These are phyloP conservation scores for Kwoniella dejecticola DNA, from an alignment of 768 basidiomycete species.

Conservation along the genomic window DNA sequence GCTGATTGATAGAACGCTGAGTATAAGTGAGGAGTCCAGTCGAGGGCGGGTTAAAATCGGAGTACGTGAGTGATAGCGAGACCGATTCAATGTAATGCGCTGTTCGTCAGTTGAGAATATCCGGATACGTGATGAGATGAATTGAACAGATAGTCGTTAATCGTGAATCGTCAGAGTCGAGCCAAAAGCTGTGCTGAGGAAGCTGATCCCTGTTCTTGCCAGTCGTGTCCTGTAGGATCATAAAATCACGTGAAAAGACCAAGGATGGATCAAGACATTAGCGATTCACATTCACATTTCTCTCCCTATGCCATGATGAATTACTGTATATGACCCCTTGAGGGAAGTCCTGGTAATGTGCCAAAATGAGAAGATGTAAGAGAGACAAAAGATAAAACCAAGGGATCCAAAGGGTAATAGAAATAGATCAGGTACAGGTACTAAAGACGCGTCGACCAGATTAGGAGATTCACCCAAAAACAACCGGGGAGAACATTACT, in stretches of 20 bases:
- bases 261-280: too few relatives aligned
- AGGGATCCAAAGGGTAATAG: not conserved
- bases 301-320: not conserved
- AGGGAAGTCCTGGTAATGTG: not conserved
- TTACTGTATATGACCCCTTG: too few relatives aligned
- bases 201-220: too few relatives aligned
- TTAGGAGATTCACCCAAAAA: conserved; percentile 3
- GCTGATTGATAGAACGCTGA: not conserved
- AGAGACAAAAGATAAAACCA: conserved; percentile 4
- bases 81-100: too few relatives aligned
- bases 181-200: too few relatives aligned
- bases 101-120: not conserved
- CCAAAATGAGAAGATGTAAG: not conserved
- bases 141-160: too few relatives aligned
- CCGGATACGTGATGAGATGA: too few relatives aligned
- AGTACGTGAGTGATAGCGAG: too few relatives aligned
- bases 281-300: too few relatives aligned
- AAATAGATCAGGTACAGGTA: conserved; percentile 6
- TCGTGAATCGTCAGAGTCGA: not conserved
- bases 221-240: too few relatives aligned
- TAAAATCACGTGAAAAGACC: too few relatives aligned
- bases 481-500: conserved; percentile 13
- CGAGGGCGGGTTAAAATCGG: not conserved
- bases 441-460: conserved; percentile 27
- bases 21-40: not conserved